Evolutionary conservation across 2,329 filamentous ascomycete species (phyloP), one percentile per base, ranked within the genome.

Genomic region (Alternaria longipes): DNA sequence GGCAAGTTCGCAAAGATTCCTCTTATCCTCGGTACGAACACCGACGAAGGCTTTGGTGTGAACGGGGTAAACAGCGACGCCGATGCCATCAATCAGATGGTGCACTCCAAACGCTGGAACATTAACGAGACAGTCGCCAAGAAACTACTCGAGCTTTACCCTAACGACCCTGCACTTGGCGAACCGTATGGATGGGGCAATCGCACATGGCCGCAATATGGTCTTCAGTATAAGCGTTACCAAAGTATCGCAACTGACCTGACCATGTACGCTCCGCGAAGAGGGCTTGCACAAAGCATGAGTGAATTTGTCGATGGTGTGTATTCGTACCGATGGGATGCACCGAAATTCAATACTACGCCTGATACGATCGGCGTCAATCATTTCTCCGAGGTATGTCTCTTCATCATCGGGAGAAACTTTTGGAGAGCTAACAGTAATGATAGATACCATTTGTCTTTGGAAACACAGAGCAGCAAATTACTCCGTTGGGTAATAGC

Each of bases 1-100:
- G 87, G 87, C 51, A 82, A 82, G 8, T 90, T 91, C 64, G 84
- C 89, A 54, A 84, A 86, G 47, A 85, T 91, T 0, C 87, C 88
- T 0, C 82, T 90, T 30, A 80, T 91, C 2, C 78, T 85, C 24
- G 89, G 90, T 2, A 84, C 83, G 18, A 91, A 90, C 70, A 85
- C 84, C 0, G 89, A 91, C 65, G 89, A 92, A 72, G 89, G 87
- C 0, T 85, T 85, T 2, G 79, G 81, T 2, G 89, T 89, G 60
- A 84, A 60, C 16, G 80, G 81, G 1, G 82, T 83, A 2, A 77
- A 71, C 12, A 85, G 81, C 3, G 82, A 80, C 20, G 81, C 72
- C 42, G 65, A 72, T 52, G 74, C 74, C 9, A 55, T 73, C 8
- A 62, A 71, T 18, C 67, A 74, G 30, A 58, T 76, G 6, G 64